phyloP scores from a whole-genome alignment of 805 yeast species.

The Candida koratica region DNA sequence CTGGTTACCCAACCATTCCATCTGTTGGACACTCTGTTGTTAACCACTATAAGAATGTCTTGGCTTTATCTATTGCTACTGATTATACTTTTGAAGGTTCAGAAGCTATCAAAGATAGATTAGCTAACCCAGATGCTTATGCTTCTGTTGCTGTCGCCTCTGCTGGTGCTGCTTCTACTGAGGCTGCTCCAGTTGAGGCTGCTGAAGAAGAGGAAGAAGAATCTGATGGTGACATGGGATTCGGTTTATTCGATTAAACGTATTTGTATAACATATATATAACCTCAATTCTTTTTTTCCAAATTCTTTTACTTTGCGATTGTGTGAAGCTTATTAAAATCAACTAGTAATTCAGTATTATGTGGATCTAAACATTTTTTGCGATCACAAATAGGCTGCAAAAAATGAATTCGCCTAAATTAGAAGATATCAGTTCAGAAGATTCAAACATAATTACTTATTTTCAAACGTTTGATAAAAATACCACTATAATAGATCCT shows the following conservation, averaged over 20 bases:
- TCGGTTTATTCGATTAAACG: conserved; percentile 95
- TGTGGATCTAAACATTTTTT: too few species aligned
- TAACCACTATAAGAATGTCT: conserved; percentile 98
- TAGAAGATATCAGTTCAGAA: conserved; percentile 12
- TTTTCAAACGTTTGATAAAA: conserved; percentile 11
- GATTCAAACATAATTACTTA: conserved; percentile 13
- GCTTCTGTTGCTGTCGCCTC: conserved; percentile 99
- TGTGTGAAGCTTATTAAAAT: too few species aligned
- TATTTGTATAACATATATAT: not conserved
- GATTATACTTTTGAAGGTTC: conserved; percentile 99
- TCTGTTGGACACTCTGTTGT: conserved; percentile 98
- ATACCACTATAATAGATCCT: conserved; percentile 8
- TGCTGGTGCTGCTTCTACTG: conserved; percentile 69
- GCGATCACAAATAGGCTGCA: conserved; percentile 12
- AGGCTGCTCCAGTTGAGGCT: conserved; percentile 66
- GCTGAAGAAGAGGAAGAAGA: conserved; percentile 73
- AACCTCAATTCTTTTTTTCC: too few species aligned
- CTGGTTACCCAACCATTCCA: conserved; percentile 99
- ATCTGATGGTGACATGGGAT: conserved; percentile 92
- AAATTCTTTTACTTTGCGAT: too few species aligned
- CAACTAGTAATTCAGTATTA: too few species aligned
- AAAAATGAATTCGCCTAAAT: conserved; percentile 5
- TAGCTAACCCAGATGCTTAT: conserved; percentile 99
- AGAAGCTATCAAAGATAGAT: conserved; percentile 98
- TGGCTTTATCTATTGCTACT: conserved; percentile 96